Base-by-base conservation (phyloP, 352 stramenopile genomes). In the Phytophthora brassicae region DNA sequence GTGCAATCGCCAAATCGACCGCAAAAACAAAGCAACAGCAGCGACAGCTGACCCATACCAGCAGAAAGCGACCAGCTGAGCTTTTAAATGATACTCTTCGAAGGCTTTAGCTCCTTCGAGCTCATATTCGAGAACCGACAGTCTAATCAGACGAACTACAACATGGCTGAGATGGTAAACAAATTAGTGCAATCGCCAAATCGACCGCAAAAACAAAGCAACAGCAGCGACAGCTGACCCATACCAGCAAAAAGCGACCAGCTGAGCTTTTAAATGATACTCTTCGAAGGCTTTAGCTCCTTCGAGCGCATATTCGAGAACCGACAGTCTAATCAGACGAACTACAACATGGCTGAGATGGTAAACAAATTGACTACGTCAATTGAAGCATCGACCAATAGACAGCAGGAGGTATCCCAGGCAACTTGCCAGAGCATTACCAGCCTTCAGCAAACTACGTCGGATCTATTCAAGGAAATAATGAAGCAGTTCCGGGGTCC, bases 281-380 rank as follows among this genome's bases (percentile, higher is more conserved):
- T 6, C 24, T 58, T 31, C 39, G 38, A 12, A 13, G 51, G 39
- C 11, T 50, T 58, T 24, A 35, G 11, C 5, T 14, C 38, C 12
- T 42, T 58, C 29, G 51, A 31, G 8, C 51, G 39, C 17, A 38
- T 58, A 14, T 58, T 58, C 39, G 31, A 50, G 31, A 38, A 12
- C 31, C 31, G 31, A 38, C 31, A 38, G 31, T 38, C 31, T n/a
- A 38, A 38, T 38, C 31, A 38, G 31, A 12, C 31, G 31, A 38
- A 12, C 31, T n/a, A 16, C 31, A 38, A 12, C 31, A 38, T 38
- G 31, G 31, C 12, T 38, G 31, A n/a, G 31, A 38, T 38, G 31
- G 31, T 38, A 12, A 38, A 38, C 31, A 12, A 16, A n/a, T 38
- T 38, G 31, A 16, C 31, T n/a, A n/a, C 31, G 7, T n/a, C 31